Conservation (phyloP, 2,329 filamentous ascomycete species). For the Whalleya microplaca region DNA sequence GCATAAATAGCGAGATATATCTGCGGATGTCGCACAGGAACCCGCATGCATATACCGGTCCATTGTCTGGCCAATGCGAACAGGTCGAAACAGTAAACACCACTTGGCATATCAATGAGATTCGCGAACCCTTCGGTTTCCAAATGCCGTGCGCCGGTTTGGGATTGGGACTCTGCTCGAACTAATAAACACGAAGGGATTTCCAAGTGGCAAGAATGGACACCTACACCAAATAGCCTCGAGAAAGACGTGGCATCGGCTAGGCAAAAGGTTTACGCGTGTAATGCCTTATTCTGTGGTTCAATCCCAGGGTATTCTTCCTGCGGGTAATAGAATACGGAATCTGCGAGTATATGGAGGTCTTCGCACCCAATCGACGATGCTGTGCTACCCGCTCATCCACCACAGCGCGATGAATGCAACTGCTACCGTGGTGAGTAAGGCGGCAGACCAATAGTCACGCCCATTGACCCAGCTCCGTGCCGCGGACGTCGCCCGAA, state of each 20-base stretch:
- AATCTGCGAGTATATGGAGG: constrained; percentile 21
- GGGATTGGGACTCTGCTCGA: background rate
- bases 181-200: no score
- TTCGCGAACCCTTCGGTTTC: background rate
- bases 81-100: background rate
- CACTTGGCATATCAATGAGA: background rate
- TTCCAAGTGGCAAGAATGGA: background rate
- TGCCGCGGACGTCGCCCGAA: constrained; percentile 53
- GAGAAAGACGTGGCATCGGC: constrained; percentile 21
- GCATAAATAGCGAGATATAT: background rate
- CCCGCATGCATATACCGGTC: background rate
- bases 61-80: background rate
- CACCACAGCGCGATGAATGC: constrained; percentile 32
- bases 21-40: background rate
- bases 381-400: constrained; percentile 30
- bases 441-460: constrained; percentile 55
- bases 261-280: constrained; percentile 20
- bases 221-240: constrained; percentile 6
- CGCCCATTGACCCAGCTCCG: constrained; percentile 51
- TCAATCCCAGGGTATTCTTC: constrained; percentile 17
- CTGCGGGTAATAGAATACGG: constrained; percentile 24
- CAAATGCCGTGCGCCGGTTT: background rate
- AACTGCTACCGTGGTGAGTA: constrained; percentile 48
- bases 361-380: constrained; percentile 20
- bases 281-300: constrained; percentile 15